Evolutionary conservation across 2,329 filamentous ascomycete species (phyloP).

Genomic region (Neonectria sp.): DNA sequence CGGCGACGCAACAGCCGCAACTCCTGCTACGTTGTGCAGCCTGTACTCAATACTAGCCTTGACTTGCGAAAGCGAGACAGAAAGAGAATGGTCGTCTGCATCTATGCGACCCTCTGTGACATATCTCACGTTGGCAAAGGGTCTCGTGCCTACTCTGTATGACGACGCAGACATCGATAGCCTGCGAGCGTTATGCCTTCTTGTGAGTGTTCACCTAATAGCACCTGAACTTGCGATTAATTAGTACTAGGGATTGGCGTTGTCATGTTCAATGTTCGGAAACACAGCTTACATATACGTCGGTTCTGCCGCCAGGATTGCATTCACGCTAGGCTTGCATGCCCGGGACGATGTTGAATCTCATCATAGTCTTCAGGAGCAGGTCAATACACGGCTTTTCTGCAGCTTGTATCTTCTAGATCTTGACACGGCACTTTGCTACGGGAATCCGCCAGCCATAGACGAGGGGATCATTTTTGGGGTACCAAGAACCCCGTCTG

Average conservation of each 20-base stretch:
- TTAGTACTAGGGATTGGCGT: slow-evolving; percentile 10
- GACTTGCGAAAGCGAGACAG: slow-evolving; percentile 27
- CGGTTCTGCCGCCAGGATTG: slow-evolving; percentile 24
- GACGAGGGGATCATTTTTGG: slow-evolving; percentile 2
- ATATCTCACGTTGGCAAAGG: slow-evolving; percentile 27
- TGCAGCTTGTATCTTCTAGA: slow-evolving; percentile 24
- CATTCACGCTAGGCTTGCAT: slow-evolving; percentile 25
- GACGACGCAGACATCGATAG: slow-evolving; percentile 29
- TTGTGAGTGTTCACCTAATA: slow-evolving; percentile 5
- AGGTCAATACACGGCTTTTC: slow-evolving; percentile 23
- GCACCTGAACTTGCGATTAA: neutral
- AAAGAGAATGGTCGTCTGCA: slow-evolving; percentile 17
- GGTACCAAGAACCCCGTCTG: slow-evolving; percentile 12
- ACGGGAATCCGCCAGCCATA: slow-evolving; percentile 23
- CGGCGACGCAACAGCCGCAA: slow-evolving; percentile 24
- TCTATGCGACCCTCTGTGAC: slow-evolving; percentile 23
- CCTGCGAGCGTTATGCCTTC: slow-evolving; percentile 20
- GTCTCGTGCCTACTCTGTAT: slow-evolving; percentile 23
- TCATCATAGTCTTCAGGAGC: slow-evolving; percentile 22
- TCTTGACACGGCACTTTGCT: slow-evolving; percentile 22
- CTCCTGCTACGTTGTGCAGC: slow-evolving; percentile 21
- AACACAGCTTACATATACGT: slow-evolving; percentile 31
- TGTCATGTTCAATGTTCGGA: slow-evolving; percentile 30
- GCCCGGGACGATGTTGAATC: slow-evolving; percentile 12
- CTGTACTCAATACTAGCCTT: slow-evolving; percentile 28